Evolutionary conservation across 2,329 filamentous ascomycete genomes (phyloP).

Genomic region (Monosporascus sp.): DNA sequence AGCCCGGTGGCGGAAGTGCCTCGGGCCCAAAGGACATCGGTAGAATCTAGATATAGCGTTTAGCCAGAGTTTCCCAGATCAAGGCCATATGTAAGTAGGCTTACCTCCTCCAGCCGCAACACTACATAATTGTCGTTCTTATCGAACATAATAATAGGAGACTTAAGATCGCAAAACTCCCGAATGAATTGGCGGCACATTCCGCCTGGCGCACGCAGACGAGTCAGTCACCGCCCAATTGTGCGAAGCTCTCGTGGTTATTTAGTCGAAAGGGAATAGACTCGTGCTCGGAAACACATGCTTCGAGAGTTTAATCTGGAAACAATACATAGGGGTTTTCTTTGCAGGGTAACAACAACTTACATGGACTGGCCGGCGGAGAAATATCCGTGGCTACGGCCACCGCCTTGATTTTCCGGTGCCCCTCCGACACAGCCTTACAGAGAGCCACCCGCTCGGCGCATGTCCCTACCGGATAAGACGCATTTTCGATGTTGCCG

Average conservation of each 20-base stretch:
- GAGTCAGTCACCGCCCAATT: too few species aligned
- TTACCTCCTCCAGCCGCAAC: slow-evolving; percentile 61
- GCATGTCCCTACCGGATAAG: slow-evolving; percentile 92
- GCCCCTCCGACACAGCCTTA: slow-evolving; percentile 63
- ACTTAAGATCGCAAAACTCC: slow-evolving; percentile 64
- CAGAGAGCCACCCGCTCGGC: slow-evolving; percentile 88
- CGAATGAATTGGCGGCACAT: slow-evolving; percentile 94
- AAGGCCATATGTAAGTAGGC: slow-evolving; percentile 10
- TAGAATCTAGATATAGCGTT: slow-evolving; percentile 44
- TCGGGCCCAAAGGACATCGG: slow-evolving; percentile 65
- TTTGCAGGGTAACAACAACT: not conserved
- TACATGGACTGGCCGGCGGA: slow-evolving; percentile 67
- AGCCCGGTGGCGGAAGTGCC: slow-evolving; percentile 39
- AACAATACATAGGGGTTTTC: not conserved
- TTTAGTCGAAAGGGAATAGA: too few species aligned
- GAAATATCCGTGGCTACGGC: slow-evolving; percentile 78
- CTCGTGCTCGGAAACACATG: too few species aligned
- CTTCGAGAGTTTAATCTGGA: too few species aligned
- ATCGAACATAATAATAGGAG: slow-evolving; percentile 90
- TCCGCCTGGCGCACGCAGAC: slow-evolving; percentile 36
- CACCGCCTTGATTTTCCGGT: slow-evolving; percentile 64
- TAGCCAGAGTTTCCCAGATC: not conserved
- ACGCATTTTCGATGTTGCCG: slow-evolving; percentile 88
- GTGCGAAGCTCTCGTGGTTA: too few species aligned
- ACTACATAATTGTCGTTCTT: slow-evolving; percentile 68